Conservation (phyloP, 1,139 yeast species). For the Yamadazyma mexicana region DNA sequence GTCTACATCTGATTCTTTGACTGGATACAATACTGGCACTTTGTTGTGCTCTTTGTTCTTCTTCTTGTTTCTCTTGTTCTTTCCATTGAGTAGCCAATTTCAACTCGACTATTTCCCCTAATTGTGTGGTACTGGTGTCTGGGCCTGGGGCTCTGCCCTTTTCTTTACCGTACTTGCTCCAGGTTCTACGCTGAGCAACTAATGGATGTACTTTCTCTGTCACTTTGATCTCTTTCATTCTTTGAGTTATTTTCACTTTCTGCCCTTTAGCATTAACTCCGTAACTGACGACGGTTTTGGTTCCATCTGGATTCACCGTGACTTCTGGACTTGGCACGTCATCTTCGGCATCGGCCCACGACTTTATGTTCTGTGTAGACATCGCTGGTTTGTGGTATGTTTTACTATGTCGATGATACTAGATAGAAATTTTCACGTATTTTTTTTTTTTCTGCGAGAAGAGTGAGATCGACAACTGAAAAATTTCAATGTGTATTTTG, state of each 20-base stretch:
- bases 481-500: background rate
- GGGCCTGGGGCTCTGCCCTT: conserved; percentile 79
- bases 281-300: conserved; percentile 83
- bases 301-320: conserved; percentile 80
- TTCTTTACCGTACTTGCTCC: conserved; percentile 86
- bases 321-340: conserved; percentile 68
- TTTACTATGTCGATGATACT: background rate
- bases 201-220: conserved; percentile 80
- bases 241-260: conserved; percentile 85
- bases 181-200: conserved; percentile 70
- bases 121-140: conserved; percentile 82
- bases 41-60: conserved; percentile 59
- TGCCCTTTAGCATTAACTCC: conserved; percentile 77
- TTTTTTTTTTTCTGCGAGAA: background rate
- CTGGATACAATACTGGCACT: conserved; percentile 47
- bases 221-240: conserved; percentile 71
- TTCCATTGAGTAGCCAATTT: conserved; percentile 74
- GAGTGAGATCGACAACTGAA: conserved; percentile 1
- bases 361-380: conserved; percentile 37
- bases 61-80: conserved; percentile 57
- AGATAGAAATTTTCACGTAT: conserved; percentile 3
- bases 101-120: conserved; percentile 79
- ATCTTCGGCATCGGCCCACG: conserved; percentile 72
- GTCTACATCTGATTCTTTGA: conserved; percentile 72
- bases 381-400: conserved; percentile 27